phyloP scores from a whole-genome alignment of 169 alveolate genomes.

The Plasmodium vivax region DNA sequence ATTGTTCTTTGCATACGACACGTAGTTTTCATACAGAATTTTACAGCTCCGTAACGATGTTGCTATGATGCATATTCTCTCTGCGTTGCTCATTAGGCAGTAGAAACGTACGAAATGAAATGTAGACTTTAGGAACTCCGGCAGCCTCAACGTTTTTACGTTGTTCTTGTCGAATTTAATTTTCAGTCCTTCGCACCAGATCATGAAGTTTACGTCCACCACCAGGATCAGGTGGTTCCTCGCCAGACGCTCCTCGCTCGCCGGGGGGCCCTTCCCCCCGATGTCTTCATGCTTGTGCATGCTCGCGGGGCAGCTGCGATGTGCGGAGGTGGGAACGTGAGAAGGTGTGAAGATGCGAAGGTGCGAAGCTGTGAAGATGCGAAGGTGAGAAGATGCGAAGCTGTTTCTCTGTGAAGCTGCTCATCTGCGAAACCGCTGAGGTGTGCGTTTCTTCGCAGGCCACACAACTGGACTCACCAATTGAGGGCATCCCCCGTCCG shows the following conservation, averaged over 20 bases:
- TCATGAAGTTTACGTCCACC: constrained; percentile 46
- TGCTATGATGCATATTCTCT: constrained; percentile 70
- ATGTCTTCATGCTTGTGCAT: constrained; percentile 60
- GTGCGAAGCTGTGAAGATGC: no score
- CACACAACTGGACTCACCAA: not conserved
- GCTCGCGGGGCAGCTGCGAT: not conserved
- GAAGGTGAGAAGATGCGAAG: no score
- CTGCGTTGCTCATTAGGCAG: constrained; percentile 65
- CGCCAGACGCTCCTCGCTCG: constrained; percentile 16
- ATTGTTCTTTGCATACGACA: constrained; percentile 54
- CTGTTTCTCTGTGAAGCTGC: no score
- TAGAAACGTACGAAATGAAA: constrained; percentile 60
- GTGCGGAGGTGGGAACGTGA: not conserved
- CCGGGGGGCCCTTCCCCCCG: not conserved
- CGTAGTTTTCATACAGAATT: constrained; percentile 53
- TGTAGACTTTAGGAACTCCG: constrained; percentile 38
- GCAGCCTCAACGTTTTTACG: constrained; percentile 13
- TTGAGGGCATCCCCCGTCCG: not conserved
- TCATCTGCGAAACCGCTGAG: not conserved
- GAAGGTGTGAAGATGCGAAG: not conserved
- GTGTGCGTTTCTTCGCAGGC: not conserved
- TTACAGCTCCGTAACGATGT: constrained; percentile 31
- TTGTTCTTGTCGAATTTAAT: constrained; percentile 61
- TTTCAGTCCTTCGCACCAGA: constrained; percentile 70
- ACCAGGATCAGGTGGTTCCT: constrained; percentile 43